A percentile compares a stretch with the other conserved stretches of the same genome.
phyloP scores from a whole-genome alignment of 2,329 filamentous ascomycete genomes.

The Fusarium ramigenum region DNA sequence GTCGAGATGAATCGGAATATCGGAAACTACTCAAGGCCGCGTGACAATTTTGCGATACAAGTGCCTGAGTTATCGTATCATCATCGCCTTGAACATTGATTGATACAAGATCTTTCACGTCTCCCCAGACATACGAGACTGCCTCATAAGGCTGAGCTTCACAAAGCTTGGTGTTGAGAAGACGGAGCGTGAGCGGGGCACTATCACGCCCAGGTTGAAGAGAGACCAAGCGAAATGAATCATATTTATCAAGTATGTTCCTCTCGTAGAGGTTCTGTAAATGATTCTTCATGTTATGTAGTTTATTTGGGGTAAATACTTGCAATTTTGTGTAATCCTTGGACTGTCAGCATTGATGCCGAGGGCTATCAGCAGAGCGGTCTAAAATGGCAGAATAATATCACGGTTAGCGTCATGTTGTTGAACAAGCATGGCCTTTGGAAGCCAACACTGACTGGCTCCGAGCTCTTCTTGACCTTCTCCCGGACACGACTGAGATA shows the following conservation, averaged over 20 bases:
- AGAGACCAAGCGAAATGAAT: not conserved
- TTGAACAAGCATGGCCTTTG: not conserved
- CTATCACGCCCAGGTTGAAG: not conserved
- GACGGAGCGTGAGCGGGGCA: not conserved
- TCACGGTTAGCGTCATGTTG: not conserved
- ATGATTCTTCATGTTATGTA: not conserved
- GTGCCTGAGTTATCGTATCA: not conserved
- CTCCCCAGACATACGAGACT: not conserved
- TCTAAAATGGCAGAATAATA: not conserved
- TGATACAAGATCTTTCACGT: not conserved
- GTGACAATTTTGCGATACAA: not conserved
- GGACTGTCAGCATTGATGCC: not conserved
- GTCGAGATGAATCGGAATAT: not conserved
- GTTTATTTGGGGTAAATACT: rapidly evolving
- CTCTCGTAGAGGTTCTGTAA: not conserved
- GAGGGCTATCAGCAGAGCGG: not conserved
- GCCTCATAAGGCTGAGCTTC: not conserved
- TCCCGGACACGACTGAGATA: not conserved
- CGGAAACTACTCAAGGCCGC: not conserved
- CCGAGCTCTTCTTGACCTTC: not conserved
- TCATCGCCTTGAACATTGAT: not conserved
- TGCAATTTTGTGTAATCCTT: rapidly evolving
- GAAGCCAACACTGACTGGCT: not conserved
- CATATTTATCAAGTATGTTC: not conserved
- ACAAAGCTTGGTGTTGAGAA: not conserved